Evolutionary conservation across 768 basidiomycete genomes (phyloP).

Genomic region (Pisolithus orientalis): DNA sequence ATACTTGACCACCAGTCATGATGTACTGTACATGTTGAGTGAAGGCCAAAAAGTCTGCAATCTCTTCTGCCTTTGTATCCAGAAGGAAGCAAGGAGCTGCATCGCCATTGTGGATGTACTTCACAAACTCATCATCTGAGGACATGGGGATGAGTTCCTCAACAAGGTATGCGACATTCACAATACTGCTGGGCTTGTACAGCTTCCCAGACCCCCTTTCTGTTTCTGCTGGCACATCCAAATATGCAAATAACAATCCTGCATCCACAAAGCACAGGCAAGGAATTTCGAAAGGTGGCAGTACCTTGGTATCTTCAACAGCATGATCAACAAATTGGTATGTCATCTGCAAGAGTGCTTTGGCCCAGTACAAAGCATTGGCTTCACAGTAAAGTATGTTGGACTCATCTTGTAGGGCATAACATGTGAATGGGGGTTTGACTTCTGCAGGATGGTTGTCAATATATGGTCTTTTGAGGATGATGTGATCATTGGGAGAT

Average conservation of each 20-base stretch:
- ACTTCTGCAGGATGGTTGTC: neutral
- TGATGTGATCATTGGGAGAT: neutral
- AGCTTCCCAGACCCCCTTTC: neutral
- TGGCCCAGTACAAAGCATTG: conserved; percentile 7
- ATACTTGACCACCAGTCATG: too few species aligned
- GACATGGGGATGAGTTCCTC: neutral
- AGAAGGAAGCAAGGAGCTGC: too few species aligned
- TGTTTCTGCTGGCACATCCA: neutral
- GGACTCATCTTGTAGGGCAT: too few species aligned
- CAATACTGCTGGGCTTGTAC: neutral
- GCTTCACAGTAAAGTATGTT: too few species aligned
- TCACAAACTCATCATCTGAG: too few species aligned
- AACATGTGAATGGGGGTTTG: too few species aligned
- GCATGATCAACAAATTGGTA: conserved; percentile 4
- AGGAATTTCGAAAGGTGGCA: conserved; percentile 1
- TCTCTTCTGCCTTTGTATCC: too few species aligned
- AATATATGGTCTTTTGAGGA: neutral
- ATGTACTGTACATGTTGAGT: too few species aligned
- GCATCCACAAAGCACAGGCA: conserved; percentile 5
- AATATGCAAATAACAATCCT: neutral
- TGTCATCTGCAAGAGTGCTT: conserved; percentile 1
- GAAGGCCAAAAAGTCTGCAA: too few species aligned
- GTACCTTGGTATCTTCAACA: neutral
- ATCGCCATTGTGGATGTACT: too few species aligned
- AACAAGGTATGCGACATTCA: neutral